These are phyloP conservation scores for Brassica incana DNA, from an alignment of 345 rosid genomes.

Conservation along the genomic window DNA sequence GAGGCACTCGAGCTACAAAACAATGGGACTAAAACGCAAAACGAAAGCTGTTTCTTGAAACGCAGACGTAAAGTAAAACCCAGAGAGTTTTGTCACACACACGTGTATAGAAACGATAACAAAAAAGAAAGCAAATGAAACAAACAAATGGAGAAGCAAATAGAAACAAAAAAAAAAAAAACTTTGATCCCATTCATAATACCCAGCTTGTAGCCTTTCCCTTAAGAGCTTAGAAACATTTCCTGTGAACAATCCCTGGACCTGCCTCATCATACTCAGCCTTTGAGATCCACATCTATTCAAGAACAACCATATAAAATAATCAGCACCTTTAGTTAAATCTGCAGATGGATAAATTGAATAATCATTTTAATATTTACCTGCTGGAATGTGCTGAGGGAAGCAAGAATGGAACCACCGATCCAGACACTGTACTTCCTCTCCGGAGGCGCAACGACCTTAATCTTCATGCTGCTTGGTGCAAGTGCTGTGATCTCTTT, in stretches of 20 bases:
- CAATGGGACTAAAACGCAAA: slow-evolving; percentile 37
- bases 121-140: slow-evolving; percentile 31
- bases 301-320: neutral
- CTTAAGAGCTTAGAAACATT: slow-evolving; percentile 40
- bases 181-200: slow-evolving; percentile 19
- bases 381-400: slow-evolving; percentile 82
- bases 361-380: slow-evolving; percentile 16
- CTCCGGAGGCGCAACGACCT: slow-evolving; percentile 78
- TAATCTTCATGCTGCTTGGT: slow-evolving; percentile 76
- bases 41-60: slow-evolving; percentile 14
- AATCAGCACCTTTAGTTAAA: neutral
- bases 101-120: slow-evolving; percentile 13
- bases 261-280: slow-evolving; percentile 46
- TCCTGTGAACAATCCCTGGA: slow-evolving; percentile 45
- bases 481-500: slow-evolving; percentile 75
- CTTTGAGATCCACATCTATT: slow-evolving; percentile 44
- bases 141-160: slow-evolving; percentile 40
- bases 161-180: neutral
- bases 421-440: slow-evolving; percentile 83
- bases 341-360: neutral
- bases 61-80: slow-evolving; percentile 38
- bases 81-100: slow-evolving; percentile 37
- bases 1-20: slow-evolving; percentile 43
- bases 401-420: slow-evolving; percentile 76
- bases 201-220: slow-evolving; percentile 20